phyloP scores from a whole-genome alignment of 2,329 filamentous ascomycete genomes.

The Aspergillus udagawae region DNA sequence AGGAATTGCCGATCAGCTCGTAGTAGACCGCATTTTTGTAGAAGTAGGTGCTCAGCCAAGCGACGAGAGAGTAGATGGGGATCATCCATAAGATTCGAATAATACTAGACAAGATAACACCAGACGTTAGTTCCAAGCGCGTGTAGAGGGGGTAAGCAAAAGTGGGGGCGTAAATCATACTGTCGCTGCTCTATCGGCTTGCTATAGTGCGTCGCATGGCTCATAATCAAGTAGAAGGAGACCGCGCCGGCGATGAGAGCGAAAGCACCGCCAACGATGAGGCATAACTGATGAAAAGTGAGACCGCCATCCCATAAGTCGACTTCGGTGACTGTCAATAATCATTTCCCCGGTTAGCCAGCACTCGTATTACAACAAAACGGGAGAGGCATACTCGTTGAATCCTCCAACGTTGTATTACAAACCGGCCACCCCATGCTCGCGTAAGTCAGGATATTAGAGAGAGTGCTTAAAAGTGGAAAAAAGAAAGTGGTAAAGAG shows the following conservation, averaged over 20 bases:
- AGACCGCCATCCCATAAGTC: conserved; percentile 50
- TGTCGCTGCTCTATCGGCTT: conserved; percentile 59
- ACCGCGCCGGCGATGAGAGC: conserved; percentile 49
- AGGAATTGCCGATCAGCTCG: conserved; percentile 75
- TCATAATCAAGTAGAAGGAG: conserved; percentile 52
- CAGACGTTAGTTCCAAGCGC: conserved; percentile 3
- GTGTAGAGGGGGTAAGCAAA: neutral
- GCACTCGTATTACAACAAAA: neutral
- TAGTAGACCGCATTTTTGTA: conserved; percentile 79
- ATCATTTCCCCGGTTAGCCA: conserved; percentile 8
- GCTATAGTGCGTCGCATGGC: conserved; percentile 58
- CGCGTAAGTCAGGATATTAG: conserved; percentile 9
- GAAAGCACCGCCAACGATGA: conserved; percentile 53
- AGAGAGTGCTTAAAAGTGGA: conserved; percentile 2
- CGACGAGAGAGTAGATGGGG: conserved; percentile 71
- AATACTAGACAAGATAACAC: conserved; percentile 50
- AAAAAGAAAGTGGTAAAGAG: conserved; percentile 5
- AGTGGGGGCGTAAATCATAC: conserved; percentile 33
- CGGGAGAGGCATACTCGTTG: conserved; percentile 33
- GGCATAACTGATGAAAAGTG: conserved; percentile 55
- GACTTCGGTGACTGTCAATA: conserved; percentile 41
- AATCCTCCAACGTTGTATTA: conserved; percentile 48
- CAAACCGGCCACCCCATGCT: conserved; percentile 46
- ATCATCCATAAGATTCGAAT: conserved; percentile 88
- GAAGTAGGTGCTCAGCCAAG: conserved; percentile 68